These are phyloP conservation scores for Grosmannia penicillata DNA, from an alignment of 2,329 filamentous ascomycete genomes.

Conservation along the genomic window DNA sequence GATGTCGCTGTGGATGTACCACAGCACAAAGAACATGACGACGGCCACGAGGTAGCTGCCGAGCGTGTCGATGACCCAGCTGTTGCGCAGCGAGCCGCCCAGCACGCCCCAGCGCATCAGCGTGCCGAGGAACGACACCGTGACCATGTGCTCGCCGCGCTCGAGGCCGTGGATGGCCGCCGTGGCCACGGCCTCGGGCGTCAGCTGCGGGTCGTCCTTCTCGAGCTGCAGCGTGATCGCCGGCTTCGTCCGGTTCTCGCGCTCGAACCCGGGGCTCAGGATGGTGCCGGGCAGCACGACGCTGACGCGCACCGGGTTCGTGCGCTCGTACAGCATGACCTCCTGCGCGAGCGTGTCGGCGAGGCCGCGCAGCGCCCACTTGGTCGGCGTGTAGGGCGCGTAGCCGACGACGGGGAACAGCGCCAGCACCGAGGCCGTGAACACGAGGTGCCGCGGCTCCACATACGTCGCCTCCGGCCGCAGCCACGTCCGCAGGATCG, in stretches of 20 bases:
- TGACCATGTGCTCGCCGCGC: conserved; percentile 63
- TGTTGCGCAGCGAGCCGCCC: conserved; percentile 42
- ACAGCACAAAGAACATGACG: conserved; percentile 42
- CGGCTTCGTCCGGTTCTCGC: conserved; percentile 69
- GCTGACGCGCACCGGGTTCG: conserved; percentile 53
- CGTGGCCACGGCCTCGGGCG: conserved; percentile 61
- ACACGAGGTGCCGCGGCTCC: conserved; percentile 63
- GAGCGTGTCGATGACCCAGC: conserved; percentile 43
- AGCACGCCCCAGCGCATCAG: conserved; percentile 51
- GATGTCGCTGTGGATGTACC: conserved; percentile 43
- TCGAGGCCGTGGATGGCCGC: conserved; percentile 61
- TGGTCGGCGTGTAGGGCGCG: conserved; percentile 66
- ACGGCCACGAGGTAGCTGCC: conserved; percentile 37
- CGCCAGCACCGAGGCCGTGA: conserved; percentile 66
- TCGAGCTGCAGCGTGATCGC: conserved; percentile 66
- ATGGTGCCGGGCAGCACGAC: conserved; percentile 79
- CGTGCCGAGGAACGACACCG: conserved; percentile 57
- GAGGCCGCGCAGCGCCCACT: conserved; percentile 70
- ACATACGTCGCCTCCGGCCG: conserved; percentile 27
- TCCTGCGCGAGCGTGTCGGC: conserved; percentile 77
- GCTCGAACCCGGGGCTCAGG: conserved; percentile 55
- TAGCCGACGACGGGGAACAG: conserved; percentile 74
- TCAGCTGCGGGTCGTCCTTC: conserved; percentile 66
- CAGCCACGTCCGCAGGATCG: conserved; percentile 64
- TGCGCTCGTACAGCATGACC: conserved; percentile 66